Conservation (phyloP, 345 rosid species). For the Populus simonii region DNA sequence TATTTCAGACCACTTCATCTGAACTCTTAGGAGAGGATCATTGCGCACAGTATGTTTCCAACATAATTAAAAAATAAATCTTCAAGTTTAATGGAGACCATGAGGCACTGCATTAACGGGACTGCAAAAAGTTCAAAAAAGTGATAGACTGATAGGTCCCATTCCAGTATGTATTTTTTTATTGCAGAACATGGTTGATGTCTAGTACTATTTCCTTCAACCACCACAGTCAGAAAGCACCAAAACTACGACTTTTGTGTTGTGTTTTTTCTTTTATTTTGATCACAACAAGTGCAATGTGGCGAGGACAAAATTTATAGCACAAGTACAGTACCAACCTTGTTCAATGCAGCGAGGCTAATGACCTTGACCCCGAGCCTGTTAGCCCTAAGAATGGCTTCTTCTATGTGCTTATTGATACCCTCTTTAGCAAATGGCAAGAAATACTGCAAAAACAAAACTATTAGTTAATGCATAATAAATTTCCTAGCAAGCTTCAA, state of each 20-base stretch:
- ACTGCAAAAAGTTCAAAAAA: background rate
- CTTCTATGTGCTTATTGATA: constrained; percentile 74
- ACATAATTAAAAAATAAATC: too few relatives aligned
- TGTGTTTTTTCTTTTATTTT: background rate
- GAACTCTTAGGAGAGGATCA: too few relatives aligned
- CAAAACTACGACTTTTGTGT: background rate
- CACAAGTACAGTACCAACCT: constrained; percentile 36
- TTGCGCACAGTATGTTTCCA: too few relatives aligned
- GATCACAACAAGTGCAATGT: background rate
- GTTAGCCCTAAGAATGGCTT: constrained; percentile 78
- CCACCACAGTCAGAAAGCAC: constrained; percentile 13
- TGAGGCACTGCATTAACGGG: background rate
- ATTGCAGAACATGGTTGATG: constrained; percentile 8
- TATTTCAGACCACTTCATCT: too few relatives aligned
- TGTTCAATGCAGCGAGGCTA: constrained; percentile 94
- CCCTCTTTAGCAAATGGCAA: constrained; percentile 88
- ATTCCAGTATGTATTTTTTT: background rate
- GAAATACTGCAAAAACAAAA: constrained; percentile 63
- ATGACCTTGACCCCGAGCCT: constrained; percentile 81
- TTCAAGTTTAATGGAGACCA: background rate
- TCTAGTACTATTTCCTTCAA: constrained; percentile 27
- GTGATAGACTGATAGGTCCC: background rate
- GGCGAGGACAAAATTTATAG: background rate
- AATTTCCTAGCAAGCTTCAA: background rate
- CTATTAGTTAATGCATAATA: background rate